A percentile compares a stretch with the other conserved stretches of the same genome.
Conservation (phyloP, 768 basidiomycete species). For the Russula foetens region DNA sequence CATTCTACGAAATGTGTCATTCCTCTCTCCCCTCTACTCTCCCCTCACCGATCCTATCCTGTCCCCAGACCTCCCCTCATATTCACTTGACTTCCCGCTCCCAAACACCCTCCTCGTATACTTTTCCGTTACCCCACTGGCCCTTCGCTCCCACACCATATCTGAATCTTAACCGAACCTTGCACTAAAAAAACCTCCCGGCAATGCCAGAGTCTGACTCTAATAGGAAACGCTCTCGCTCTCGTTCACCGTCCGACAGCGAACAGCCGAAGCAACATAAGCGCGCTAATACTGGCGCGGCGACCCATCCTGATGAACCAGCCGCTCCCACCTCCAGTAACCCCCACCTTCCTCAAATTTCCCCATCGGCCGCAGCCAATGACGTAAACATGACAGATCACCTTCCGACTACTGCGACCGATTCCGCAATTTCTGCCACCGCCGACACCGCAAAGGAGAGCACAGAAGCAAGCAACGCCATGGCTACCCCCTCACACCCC, state of each 20-base stretch:
- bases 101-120: constrained; percentile 21
- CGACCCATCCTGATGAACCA: constrained; percentile 36
- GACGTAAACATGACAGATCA: constrained; percentile 63
- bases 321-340: constrained; percentile 35
- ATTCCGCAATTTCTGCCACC: constrained; percentile 47
- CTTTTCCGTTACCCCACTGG: constrained; percentile 26
- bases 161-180: constrained; percentile 32
- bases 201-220: constrained; percentile 83
- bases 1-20: constrained; percentile 12
- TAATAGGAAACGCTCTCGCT: constrained; percentile 79
- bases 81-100: constrained; percentile 17
- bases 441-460: constrained; percentile 41
- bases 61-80: constrained; percentile 20
- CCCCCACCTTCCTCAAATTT: constrained; percentile 33
- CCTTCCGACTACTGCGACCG: constrained; percentile 29
- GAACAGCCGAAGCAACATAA: constrained; percentile 76
- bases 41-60: constrained; percentile 24
- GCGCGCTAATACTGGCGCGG: constrained; percentile 74
- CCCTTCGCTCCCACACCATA: constrained; percentile 27
- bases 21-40: constrained; percentile 25
- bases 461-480: constrained; percentile 28
- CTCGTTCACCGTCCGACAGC: constrained; percentile 76
- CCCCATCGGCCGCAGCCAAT: constrained; percentile 32
- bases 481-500: constrained; percentile 27
- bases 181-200: constrained; percentile 29